Conservation (phyloP, 345 rosid genomes). For the Syzygium oleosum region DNA sequence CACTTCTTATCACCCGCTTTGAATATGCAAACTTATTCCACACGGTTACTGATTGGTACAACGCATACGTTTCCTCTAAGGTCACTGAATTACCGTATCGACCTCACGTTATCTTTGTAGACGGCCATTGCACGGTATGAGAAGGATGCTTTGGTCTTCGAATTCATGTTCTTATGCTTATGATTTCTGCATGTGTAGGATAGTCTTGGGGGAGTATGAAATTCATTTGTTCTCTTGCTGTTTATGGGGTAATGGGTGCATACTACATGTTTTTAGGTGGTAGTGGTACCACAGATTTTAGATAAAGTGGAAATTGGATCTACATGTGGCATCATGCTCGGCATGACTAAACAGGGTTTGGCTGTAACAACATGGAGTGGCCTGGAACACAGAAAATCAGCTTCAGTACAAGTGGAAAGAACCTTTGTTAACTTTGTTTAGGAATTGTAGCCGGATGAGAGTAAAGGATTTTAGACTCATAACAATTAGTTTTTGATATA, state of each 20-base stretch:
- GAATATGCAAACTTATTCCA: constrained; percentile 97
- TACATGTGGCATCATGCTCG: background rate
- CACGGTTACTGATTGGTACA: constrained; percentile 94
- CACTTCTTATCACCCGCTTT: constrained; percentile 58
- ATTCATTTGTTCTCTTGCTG: background rate
- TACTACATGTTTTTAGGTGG: background rate
- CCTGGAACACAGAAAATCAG: background rate
- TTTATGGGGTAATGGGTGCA: background rate
- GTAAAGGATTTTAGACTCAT: background rate
- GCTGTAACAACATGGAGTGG: background rate
- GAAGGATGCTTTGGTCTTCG: background rate
- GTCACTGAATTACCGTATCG: constrained; percentile 77
- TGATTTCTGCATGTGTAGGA: background rate
- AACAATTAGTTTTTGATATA: background rate
- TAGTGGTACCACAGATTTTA: background rate
- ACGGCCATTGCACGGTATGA: constrained; percentile 77
- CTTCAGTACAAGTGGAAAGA: background rate
- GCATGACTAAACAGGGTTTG: background rate
- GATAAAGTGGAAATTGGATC: background rate
- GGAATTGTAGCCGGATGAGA: background rate
- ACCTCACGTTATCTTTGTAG: constrained; percentile 72
- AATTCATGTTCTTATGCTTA: background rate
- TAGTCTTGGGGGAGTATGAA: background rate
- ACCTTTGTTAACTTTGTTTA: background rate
- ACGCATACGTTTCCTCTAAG: constrained; percentile 78